Percentiles rank a stretch among this genome's conserved stretches.
phyloP scores from a whole-genome alignment of 352 stramenopile species.

The Pythium brachiatum region DNA sequence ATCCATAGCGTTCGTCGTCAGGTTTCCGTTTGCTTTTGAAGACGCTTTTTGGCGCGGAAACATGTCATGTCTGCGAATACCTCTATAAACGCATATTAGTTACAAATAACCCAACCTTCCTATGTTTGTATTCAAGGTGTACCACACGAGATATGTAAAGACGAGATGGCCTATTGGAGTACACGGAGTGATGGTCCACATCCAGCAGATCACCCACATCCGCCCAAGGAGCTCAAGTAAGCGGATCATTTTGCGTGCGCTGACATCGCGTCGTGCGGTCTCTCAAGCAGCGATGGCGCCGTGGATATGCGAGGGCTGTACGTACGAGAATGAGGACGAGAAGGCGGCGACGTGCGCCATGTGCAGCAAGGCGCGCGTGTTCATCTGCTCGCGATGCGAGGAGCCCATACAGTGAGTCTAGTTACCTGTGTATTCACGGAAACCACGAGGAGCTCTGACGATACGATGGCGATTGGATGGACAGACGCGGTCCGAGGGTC shows the following conservation, averaged over 20 bases:
- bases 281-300: constrained; percentile 1
- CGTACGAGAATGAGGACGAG: constrained; percentile 42
- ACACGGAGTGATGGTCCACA: constrained; percentile 2
- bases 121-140: constrained; percentile 1
- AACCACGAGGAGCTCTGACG: not conserved
- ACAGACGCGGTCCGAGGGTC: constrained; percentile 23
- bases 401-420: constrained; percentile 18
- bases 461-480: not conserved
- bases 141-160: constrained; percentile 1
- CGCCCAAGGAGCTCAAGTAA: not conserved
- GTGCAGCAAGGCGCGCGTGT: constrained; percentile 41
- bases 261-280: not conserved
- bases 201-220: not conserved
- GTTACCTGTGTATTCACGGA: not conserved
- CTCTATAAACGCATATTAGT: not conserved
- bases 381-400: constrained; percentile 36
- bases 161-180: too few relatives aligned
- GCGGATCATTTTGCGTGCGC: not conserved
- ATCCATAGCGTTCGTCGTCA: not conserved
- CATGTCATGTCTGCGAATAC: not conserved
- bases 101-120: not conserved
- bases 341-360: constrained; percentile 32
- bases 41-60: constrained; percentile 7
- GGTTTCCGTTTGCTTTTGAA: not conserved
- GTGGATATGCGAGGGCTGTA: constrained; percentile 47